Evolutionary conservation across 352 stramenopile genomes (phyloP), one percentile per base, ranked within the genome.

Genomic region (Peronosclerospora sorghi): DNA sequence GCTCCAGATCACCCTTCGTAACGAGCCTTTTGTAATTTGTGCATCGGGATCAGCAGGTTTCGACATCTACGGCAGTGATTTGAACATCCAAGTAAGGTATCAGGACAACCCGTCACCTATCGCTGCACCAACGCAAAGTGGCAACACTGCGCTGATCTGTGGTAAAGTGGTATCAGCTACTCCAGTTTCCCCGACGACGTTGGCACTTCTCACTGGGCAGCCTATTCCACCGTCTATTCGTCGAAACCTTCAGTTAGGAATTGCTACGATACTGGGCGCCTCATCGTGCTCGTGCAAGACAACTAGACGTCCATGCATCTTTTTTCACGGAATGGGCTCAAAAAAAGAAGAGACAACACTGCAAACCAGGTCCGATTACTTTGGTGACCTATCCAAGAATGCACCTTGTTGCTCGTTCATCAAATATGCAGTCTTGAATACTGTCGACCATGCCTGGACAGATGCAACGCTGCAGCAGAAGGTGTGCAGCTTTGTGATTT

Each of bases 261-360:
- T n/a, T 41, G 19, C 23, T 18, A 34, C 0, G 21, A 45, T 0
- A 21, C 37, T 20, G 27, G 17, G 4, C 21, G 3, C 21, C 2
- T n/a, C 12, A 8, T 14, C 35, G 9, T 60, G 52, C 9, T 29
- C 35, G 2, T 56, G 52, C 32, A 48, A 55, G 30, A 48, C 42
- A 34, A 48, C 17, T 13, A 37, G 32, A 8, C 41, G 49, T 20
- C 49, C 32, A 5, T 57, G 49, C 14, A 27, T 52, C 29, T 57
- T 57, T 15, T 35, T 76, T 34, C 64, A 76, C 27, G 62, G 65
- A 4, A 29, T 74, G 8, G 64, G 56, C 26, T 27, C 59, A 18
- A 43, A 37, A 20, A 48, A 63, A 12, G 21, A 26, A 26, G 21
- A 26, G 21, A 26, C 4, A 26, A 26, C 21, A 7, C 6, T 26